Base-by-base conservation (phyloP, 31 red algal species). In the Asparagopsis taxiformis region DNA sequence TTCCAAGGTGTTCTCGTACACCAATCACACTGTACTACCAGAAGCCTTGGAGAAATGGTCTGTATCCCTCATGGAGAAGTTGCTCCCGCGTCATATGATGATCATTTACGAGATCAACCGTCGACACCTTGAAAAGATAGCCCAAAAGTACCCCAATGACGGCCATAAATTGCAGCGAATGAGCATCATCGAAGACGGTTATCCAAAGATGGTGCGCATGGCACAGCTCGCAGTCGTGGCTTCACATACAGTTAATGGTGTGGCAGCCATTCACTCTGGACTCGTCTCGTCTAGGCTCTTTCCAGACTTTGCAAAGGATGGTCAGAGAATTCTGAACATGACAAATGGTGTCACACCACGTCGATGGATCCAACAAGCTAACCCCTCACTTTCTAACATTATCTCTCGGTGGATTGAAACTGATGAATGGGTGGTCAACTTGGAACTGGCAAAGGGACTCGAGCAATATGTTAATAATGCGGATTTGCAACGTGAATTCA, bases 1-100 rank as follows among this genome's bases (percentile, higher is more conserved):
- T n/a, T 72, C 53, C 33, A 87, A 88, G 83, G 88, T 91, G 58
- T 95, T 99, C 68, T 93, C 97, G 7, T 99, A 99, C 89, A 99
- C 97, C 13, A 99, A 99, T 54, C 97, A 99, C 69, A 99, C 97
- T 66, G 92, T 99, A 8, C 86, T 99, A 10, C 92, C 91, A 7
- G 97, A 99, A 82, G 97, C 97, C 17, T 73, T 99, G 31, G 97
- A 99, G 79, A 93, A 94, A 55, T 99, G 91, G 97, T 79, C 82
- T 1, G 92, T 99, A 22, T 85, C 84, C 11, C 68, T 96, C 19
- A 91, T 99, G 88, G 92, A 90, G 60, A 85, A 93, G 66, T 62
- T 99, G 49, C 66, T 99, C 62, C 97, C 97, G 7, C 68, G 97
- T 37, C 92, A 96, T 61, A 93, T 96, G 88, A 83, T 93, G 68